Evolutionary conservation across 164 flowering plant genomes (phyloP).

Genomic region (Brasenia schreberi): DNA sequence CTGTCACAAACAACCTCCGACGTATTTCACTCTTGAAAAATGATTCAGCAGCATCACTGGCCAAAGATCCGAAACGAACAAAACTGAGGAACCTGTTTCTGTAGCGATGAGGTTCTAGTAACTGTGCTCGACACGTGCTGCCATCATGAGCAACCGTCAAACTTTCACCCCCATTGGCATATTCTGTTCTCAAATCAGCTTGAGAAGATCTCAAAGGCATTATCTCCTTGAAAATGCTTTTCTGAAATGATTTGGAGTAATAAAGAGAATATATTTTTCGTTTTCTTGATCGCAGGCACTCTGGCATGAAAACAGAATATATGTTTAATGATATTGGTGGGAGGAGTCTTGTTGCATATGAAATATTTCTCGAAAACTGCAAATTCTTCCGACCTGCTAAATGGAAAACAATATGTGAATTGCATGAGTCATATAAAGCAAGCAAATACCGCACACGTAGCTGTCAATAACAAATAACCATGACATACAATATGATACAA

Average conservation of each 20-base stretch:
- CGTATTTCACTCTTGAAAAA: slow-evolving; percentile 96
- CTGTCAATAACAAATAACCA: not conserved
- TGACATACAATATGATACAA: no score
- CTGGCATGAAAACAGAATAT: not conserved
- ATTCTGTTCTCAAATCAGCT: slow-evolving; percentile 13
- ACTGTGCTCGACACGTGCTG: slow-evolving; percentile 6
- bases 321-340: not conserved
- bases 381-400: not conserved
- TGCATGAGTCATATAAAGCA: not conserved
- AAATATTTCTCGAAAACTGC: not conserved
- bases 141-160: slow-evolving; percentile 7
- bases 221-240: slow-evolving; percentile 13
- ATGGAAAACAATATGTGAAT: no score
- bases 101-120: slow-evolving; percentile 26
- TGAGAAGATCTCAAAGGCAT: slow-evolving; percentile 16
- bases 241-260: slow-evolving; percentile 22
- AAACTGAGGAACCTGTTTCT: slow-evolving; percentile 63
- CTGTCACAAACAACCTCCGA: slow-evolving; percentile 85
- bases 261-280: slow-evolving; percentile 13
- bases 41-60: slow-evolving; percentile 73
- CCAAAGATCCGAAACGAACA: slow-evolving; percentile 58
- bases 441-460: not conserved
- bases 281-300: slow-evolving; percentile 3
- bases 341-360: not conserved
- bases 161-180: slow-evolving; percentile 14